Base-by-base conservation (phyloP, 108 stramenopile species). In the Nannochloropsis salina region DNA sequence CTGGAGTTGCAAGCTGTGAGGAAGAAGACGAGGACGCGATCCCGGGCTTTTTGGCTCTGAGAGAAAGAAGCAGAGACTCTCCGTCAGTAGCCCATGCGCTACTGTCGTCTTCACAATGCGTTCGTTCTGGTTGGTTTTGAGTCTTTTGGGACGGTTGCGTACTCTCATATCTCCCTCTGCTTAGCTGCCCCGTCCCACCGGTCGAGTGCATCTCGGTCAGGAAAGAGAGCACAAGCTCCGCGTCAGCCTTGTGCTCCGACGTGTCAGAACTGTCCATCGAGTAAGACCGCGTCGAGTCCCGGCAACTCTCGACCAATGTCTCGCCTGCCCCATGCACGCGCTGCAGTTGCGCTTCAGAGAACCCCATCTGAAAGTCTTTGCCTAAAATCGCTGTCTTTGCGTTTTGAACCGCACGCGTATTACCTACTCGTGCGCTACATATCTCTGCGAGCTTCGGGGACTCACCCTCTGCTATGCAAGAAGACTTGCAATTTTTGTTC, bases 191-290 rank as follows among this genome's bases (percentile, higher is more conserved):
- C 31, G 31, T 31, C 61, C 20, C 4, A n/a, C 61, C 61, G 61
- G 61, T 74, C 20, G 61, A 74, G 8, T 74, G 61, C 6, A 74
- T 74, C 61, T 74, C 61, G 61, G 4, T 74, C 61, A 74, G 61
- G 61, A 74, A 74, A 1, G 61, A 74, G 61, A 74, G 20, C 61
- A 74, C n/a, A 15, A 74, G 61, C 61, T 74, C 61, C 20, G 61
- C 61, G 61, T 74, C 61, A 15, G 61, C 61, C 61, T 74, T 74
- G 61, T 74, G 61, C n/a, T n/a, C 61, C 61, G n/a, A 74, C 61
- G 61, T n/a, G 6, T 15, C 61, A 15, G 61, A n/a, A n/a, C 61
- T 74, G 61, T 74, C 61, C 61, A 74, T 74, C 20, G 61, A 74
- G 61, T 15, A 74, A 4, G 61, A 74, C 61, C 61, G 61, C 61